phyloP scores from a whole-genome alignment of 345 rosid genomes.

The Aethionema arabicum region DNA sequence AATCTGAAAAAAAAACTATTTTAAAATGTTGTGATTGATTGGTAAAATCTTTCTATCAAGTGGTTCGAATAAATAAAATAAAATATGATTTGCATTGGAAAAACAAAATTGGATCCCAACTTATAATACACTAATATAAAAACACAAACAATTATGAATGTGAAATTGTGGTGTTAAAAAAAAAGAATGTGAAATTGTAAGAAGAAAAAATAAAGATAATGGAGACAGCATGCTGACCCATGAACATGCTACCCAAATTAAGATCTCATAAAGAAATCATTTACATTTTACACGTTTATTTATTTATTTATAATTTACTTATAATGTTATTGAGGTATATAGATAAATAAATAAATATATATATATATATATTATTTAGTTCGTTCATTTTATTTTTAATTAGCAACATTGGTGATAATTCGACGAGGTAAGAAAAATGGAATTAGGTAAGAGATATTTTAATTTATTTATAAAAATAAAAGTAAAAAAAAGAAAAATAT shows the following conservation, averaged over 20 bases:
- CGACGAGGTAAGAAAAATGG: conserved; percentile 12
- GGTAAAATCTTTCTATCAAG: too few species aligned
- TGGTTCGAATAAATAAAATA: too few species aligned
- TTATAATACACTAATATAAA: not conserved
- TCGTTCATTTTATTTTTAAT: not conserved
- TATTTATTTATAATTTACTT: conserved; percentile 9
- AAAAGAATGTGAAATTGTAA: not conserved
- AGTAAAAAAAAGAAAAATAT: not conserved
- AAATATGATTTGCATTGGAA: not conserved
- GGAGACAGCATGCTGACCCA: conserved; percentile 38
- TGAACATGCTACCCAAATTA: conserved; percentile 39
- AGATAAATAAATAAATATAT: too few species aligned
- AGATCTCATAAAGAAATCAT: conserved; percentile 12
- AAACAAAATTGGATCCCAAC: not conserved
- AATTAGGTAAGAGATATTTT: conserved; percentile 24
- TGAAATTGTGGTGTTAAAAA: too few species aligned
- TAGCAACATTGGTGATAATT: not conserved
- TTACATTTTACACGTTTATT: not conserved
- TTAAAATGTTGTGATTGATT: too few species aligned
- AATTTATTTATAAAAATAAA: conserved; percentile 1
- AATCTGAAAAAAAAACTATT: too few species aligned
- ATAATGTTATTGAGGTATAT: conserved; percentile 14
- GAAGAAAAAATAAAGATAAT: conserved; percentile 10
- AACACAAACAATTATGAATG: too few species aligned
- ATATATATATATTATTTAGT: not conserved